A percentile compares a stretch with the other conserved stretches of the same genome.
phyloP scores from a whole-genome alignment of 2,329 filamentous ascomycete genomes.

The Xylaria hypoxylon region DNA sequence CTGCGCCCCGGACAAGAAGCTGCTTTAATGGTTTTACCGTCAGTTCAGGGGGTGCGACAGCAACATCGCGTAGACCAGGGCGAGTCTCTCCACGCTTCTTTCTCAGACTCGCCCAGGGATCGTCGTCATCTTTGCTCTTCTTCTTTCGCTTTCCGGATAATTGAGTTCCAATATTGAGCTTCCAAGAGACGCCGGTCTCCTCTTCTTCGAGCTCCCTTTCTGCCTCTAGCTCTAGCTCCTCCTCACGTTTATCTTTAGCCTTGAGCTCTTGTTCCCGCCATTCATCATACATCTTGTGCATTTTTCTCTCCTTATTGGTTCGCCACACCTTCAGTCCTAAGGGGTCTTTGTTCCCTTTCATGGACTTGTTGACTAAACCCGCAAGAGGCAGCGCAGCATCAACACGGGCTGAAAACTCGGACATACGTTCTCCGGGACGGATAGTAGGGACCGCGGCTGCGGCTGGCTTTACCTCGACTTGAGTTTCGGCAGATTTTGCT shows the following conservation, averaged over 20 bases:
- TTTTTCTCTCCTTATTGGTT: conserved; percentile 86
- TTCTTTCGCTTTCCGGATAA: conserved; percentile 58
- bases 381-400: conserved; percentile 84
- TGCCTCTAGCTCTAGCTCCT: conserved; percentile 73
- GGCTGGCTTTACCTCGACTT: conserved; percentile 40
- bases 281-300: conserved; percentile 83
- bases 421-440: conserved; percentile 82
- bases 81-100: conserved; percentile 70
- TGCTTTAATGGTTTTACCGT: conserved; percentile 72
- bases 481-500: conserved; percentile 31
- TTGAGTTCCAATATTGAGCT: conserved; percentile 55
- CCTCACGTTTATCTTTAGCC: conserved; percentile 72
- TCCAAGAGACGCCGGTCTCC: conserved; percentile 62
- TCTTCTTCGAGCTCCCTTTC: conserved; percentile 71
- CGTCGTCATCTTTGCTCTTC: conserved; percentile 66
- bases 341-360: conserved; percentile 71
- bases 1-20: conserved; percentile 72
- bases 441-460: conserved; percentile 71
- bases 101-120: conserved; percentile 82
- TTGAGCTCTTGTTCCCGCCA: conserved; percentile 76
- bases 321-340: conserved; percentile 73
- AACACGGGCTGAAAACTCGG: conserved; percentile 84
- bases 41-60: conserved; percentile 80
- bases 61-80: conserved; percentile 69
- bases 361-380: conserved; percentile 73